Evolutionary conservation across 2,329 filamentous ascomycete genomes (phyloP), one percentile per base, ranked within the genome.

Genomic region (Exophiala aquamarina): DNA sequence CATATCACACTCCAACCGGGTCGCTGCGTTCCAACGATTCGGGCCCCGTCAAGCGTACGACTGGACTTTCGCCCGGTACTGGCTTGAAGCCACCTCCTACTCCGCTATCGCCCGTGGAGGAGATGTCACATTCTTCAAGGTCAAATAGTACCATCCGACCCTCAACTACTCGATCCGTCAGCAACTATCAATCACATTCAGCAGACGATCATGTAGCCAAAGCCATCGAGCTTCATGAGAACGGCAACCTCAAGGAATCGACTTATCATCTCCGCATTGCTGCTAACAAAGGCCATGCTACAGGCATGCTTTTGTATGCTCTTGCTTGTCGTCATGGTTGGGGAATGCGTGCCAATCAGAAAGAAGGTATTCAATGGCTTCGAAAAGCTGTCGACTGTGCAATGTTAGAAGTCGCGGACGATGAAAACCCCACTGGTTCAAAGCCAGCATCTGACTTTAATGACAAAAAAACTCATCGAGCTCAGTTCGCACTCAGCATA

Each of bases 261-360:
- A 97, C 93, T 0, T 98, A 97, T 63, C 93, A 98, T 64, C 78
- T 98, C 35, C 86, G 93, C 26, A 81, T 95, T 50, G 93, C 93
- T 3, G 92, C 93, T 1, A 83, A 84, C 59, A 84, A 88, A 47
- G 88, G 89, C 37, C 81, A 95, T 48, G 88, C 93, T 1, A 95
- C 92, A 0, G 93, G 86, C 17, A 98, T 98, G 93, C 80, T 98
- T 10, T 76, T 97, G 23, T 98, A 96, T 66, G 93, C 92, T 4
- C 77, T 98, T 28, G 93, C 93, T 9, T 97, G 92, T 63, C 82
- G 93, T 40, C 93, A 98, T 64, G 93, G 93, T 39, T 98, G 93
- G 93, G 93, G 93, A 14, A 96, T 97, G 89, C 84, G 91, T 8
- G 81, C 89, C 6, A 96, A 95, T 65, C 89, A 89, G 62, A 79